Conservation (phyloP, 257 asterid species). For the Paulownia fortunei region DNA sequence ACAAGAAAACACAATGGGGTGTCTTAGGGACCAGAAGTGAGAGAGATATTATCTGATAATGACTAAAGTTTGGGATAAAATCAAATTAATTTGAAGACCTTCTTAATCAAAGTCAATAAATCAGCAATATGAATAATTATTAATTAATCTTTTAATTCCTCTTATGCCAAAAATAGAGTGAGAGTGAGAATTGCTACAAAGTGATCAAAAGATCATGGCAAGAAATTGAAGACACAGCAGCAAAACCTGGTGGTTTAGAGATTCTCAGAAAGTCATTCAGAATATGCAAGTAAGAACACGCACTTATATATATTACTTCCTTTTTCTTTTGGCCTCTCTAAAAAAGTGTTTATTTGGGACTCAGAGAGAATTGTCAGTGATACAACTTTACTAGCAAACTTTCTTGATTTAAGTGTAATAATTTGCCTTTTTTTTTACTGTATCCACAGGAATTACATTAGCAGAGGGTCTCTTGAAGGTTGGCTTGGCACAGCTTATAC, state of each 20-base stretch:
- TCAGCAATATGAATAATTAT: too few relatives aligned
- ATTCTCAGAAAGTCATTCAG: conserved; percentile 68
- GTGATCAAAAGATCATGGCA: conserved; percentile 85
- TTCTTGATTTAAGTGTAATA: not conserved
- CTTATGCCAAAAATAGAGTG: conserved; percentile 49
- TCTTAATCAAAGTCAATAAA: too few relatives aligned
- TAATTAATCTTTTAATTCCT: not conserved
- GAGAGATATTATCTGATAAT: not conserved
- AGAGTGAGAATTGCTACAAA: conserved; percentile 78
- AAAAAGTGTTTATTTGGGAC: too few relatives aligned
- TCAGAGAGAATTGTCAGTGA: too few relatives aligned
- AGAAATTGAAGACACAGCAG: conserved; percentile 68
- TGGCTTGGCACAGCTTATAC: conserved; percentile 70
- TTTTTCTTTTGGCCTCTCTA: too few relatives aligned
- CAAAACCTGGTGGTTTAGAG: conserved; percentile 62
- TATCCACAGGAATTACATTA: conserved; percentile 56
- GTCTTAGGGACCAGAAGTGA: conserved; percentile 20
- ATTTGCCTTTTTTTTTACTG: not conserved
- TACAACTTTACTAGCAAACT: too few relatives aligned
- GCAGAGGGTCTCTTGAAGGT: conserved; percentile 42
- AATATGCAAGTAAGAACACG: conserved; percentile 75
- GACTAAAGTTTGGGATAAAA: not conserved
- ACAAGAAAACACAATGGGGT: not conserved
- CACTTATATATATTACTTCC: not conserved
- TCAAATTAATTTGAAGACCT: not conserved